These are phyloP conservation scores for Nakazawaea ernobii DNA, from an alignment of 805 yeast genomes.

Conservation along the genomic window DNA sequence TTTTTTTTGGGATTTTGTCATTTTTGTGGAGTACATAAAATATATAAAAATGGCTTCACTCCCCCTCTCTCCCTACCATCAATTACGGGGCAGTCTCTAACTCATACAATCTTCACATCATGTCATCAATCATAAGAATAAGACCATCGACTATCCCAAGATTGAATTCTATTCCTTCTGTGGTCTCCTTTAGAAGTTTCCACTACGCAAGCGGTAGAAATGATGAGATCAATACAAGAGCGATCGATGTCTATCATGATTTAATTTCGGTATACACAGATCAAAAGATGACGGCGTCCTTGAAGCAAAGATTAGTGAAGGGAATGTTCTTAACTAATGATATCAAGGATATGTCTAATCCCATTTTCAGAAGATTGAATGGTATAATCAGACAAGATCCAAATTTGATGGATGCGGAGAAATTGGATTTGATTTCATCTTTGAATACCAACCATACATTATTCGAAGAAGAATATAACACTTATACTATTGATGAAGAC, in stretches of 20 bases:
- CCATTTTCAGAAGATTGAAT: constrained; percentile 30
- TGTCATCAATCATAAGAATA: neutral
- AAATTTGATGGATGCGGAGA: constrained; percentile 20
- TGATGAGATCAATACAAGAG: neutral
- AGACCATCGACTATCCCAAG: neutral
- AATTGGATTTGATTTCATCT: constrained; percentile 4
- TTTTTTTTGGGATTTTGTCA: no score
- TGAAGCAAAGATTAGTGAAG: constrained; percentile 3
- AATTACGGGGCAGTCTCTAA: no score
- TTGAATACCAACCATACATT: constrained; percentile 1
- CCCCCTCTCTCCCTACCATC: no score
- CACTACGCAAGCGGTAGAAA: neutral
- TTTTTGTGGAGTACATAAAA: no score
- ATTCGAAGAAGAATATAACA: neutral
- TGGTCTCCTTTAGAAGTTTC: neutral
- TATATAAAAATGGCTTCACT: no score
- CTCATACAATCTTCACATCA: no score
- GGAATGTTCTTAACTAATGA: constrained; percentile 19
- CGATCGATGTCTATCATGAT: constrained; percentile 4
- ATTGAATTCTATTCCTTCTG: no score
- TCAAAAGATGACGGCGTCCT: constrained; percentile 1
- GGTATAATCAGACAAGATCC: constrained; percentile 35
- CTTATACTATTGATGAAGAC: neutral
- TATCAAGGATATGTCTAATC: constrained; percentile 31
- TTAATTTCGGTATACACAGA: constrained; percentile 4